A percentile compares a stretch with the other conserved stretches of the same genome.
phyloP scores from a whole-genome alignment of 176 grass and related monocot species.

The Oryza glaberrima region DNA sequence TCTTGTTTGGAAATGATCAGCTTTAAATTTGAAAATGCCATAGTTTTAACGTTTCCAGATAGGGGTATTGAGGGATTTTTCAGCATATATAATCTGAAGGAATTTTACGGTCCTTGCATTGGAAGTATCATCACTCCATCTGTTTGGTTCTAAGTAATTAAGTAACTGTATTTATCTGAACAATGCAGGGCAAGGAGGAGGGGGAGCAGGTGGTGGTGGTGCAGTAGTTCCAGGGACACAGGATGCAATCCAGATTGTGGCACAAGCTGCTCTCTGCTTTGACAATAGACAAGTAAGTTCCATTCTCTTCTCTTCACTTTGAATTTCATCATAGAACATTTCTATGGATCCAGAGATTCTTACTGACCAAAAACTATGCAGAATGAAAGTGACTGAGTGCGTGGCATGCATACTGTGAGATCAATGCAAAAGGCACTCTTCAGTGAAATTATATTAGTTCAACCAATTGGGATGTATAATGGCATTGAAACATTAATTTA shows the following conservation, averaged over 20 bases:
- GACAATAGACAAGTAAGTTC: slow-evolving; percentile 50
- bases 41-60: neutral
- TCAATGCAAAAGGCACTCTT: neutral
- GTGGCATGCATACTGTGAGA: neutral
- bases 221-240: slow-evolving; percentile 52
- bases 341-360: neutral
- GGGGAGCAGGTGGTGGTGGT: slow-evolving; percentile 24
- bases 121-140: neutral
- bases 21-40: neutral
- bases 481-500: neutral
- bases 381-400: neutral
- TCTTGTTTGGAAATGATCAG: no score
- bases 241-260: slow-evolving; percentile 74
- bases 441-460: neutral
- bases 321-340: neutral
- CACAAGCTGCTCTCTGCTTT: slow-evolving; percentile 88
- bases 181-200: slow-evolving; percentile 61
- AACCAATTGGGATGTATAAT: neutral
- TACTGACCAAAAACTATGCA: neutral
- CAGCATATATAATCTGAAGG: neutral
- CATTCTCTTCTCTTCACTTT: neutral
- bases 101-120: neutral
- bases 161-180: neutral
- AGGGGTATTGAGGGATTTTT: neutral
- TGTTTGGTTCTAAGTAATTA: neutral